Evolutionary conservation across 2,329 filamentous ascomycete genomes (phyloP).

Genomic region (Biscogniauxia marginata): DNA sequence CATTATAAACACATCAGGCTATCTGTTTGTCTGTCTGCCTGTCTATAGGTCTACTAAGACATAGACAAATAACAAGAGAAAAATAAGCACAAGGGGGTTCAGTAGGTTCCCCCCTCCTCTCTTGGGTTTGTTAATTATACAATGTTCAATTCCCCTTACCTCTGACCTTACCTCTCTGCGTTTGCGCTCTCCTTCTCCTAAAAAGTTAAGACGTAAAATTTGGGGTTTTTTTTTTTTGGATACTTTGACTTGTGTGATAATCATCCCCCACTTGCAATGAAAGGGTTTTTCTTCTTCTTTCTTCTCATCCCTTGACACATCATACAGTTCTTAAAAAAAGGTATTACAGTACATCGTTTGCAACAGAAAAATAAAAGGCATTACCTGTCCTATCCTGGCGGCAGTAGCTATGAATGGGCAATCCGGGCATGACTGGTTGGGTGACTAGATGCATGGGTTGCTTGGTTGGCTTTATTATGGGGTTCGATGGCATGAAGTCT

Average conservation of each 20-base stretch:
- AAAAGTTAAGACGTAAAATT: neutral
- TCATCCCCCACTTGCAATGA: neutral
- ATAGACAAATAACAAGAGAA: too few species aligned
- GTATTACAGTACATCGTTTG: constrained; percentile 7
- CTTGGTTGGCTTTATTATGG: neutral
- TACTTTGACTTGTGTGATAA: neutral
- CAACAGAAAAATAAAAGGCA: constrained; percentile 24
- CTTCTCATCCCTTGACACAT: neutral
- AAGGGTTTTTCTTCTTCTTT: neutral
- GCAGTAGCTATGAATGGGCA: constrained; percentile 6
- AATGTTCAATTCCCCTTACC: neutral
- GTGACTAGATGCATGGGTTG: neutral
- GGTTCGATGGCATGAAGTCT: neutral
- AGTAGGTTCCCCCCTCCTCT: too few species aligned
- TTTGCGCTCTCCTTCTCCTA: neutral
- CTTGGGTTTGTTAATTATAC: neutral
- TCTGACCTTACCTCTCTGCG: neutral
- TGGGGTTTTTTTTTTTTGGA: neutral
- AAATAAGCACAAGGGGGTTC: too few species aligned
- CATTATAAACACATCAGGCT: too few species aligned
- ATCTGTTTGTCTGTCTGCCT: too few species aligned
- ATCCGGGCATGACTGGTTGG: neutral
- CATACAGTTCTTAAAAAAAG: neutral
- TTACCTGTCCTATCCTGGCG: constrained; percentile 31
- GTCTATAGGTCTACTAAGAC: too few species aligned